A percentile compares a stretch with the other conserved stretches of the same genome.
Conservation (phyloP, 176 grass and related monocot species). For the Cenchrus purpureus region DNA sequence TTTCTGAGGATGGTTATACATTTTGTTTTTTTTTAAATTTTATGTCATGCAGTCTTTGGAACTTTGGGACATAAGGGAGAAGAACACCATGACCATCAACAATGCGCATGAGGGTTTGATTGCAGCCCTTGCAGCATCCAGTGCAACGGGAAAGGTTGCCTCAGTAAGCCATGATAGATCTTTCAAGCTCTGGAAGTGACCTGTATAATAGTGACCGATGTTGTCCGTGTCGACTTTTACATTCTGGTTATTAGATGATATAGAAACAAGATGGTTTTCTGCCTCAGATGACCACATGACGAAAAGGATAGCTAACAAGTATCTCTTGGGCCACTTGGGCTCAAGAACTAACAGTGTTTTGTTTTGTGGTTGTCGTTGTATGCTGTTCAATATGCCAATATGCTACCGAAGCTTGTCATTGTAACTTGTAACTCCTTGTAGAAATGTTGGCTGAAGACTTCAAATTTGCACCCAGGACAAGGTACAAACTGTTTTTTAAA, state of each 20-base stretch:
- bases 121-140: constrained; percentile 78
- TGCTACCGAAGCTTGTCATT: constrained; percentile 34
- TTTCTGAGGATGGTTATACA: neutral
- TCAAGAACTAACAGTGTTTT: constrained; percentile 49
- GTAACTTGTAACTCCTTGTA: constrained; percentile 39
- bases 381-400: constrained; percentile 19
- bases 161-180: constrained; percentile 88
- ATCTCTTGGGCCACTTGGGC: constrained; percentile 30
- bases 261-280: constrained; percentile 40
- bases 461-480: constrained; percentile 1
- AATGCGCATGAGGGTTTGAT: constrained; percentile 79
- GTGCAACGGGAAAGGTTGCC: constrained; percentile 78
- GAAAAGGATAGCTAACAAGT: constrained; percentile 40
- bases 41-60: constrained; percentile 77
- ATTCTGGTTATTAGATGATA: constrained; percentile 43
- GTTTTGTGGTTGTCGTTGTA: constrained; percentile 49
- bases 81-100: constrained; percentile 73
- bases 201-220: constrained; percentile 29
- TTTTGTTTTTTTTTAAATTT: constrained; percentile 6
- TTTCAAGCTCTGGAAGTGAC: constrained; percentile 95
- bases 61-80: constrained; percentile 91
- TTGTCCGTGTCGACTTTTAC: constrained; percentile 14
- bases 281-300: constrained; percentile 43
- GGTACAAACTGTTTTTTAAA: neutral
- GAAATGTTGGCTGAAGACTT: constrained; percentile 32